Conservation (phyloP, 2,329 filamentous ascomycete genomes). For the Fusarium anthophilum region DNA sequence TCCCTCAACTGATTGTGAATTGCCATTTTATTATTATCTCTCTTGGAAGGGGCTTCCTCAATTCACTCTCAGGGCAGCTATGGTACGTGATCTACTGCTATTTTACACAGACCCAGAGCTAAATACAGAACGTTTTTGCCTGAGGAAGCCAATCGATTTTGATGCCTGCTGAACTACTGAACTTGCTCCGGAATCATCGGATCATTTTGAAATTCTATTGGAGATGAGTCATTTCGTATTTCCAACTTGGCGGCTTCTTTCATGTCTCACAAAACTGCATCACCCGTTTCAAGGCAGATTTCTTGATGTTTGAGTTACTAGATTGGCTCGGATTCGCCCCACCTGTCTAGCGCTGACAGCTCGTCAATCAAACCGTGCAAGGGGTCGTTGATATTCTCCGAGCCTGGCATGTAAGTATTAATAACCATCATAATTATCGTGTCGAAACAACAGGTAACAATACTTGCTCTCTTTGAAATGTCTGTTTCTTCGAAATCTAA, state of each 20-base stretch:
- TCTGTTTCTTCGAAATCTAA: not conserved
- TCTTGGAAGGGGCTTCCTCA: too few relatives aligned
- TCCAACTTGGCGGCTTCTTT: not conserved
- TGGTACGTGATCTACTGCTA: too few relatives aligned
- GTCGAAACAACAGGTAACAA: not conserved
- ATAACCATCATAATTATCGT: not conserved
- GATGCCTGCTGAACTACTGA: too few relatives aligned
- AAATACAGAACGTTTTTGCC: too few relatives aligned
- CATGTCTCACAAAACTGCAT: not conserved
- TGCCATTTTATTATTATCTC: rapidly evolving
- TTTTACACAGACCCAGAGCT: too few relatives aligned
- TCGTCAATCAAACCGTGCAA: not conserved
- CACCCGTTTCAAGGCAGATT: not conserved
- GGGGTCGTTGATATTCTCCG: conserved; percentile 1
- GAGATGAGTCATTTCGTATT: not conserved
- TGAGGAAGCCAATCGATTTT: too few relatives aligned
- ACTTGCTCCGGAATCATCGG: not conserved
- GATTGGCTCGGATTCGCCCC: conserved; percentile 13
- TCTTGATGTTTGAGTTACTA: not conserved
- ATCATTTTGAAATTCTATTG: not conserved
- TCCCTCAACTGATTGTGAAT: rapidly evolving
- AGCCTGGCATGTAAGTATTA: not conserved
- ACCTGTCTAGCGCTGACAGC: conserved; percentile 13
- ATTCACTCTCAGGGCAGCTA: not conserved
- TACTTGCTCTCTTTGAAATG: not conserved